Evolutionary conservation across 441 rosid genomes (phyloP).

Genomic region (Eutrema salsugineum): DNA sequence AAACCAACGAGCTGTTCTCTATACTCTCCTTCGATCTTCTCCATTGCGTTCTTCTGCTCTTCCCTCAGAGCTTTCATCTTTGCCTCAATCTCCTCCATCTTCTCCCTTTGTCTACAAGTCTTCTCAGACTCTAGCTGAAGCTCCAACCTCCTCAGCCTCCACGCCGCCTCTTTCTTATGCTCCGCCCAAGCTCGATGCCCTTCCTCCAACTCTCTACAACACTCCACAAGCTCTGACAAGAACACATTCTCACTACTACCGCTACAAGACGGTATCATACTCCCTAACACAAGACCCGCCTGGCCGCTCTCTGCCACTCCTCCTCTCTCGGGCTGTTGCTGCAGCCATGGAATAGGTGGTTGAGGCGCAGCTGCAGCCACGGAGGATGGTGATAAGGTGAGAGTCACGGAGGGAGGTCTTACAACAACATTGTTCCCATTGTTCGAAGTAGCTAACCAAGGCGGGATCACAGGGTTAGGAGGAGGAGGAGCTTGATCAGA

Average conservation of each 20-base stretch:
- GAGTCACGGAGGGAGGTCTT: conserved; percentile 82
- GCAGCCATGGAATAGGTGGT: conserved; percentile 83
- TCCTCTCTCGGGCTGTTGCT: conserved; percentile 46
- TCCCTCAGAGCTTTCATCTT: conserved; percentile 85
- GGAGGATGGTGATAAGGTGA: conserved; percentile 77
- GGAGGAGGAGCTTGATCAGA: conserved; percentile 44
- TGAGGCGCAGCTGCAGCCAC: conserved; percentile 52
- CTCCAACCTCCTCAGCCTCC: conserved; percentile 95
- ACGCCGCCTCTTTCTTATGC: conserved; percentile 91
- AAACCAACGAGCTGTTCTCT: conserved; percentile 70
- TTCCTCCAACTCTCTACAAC: conserved; percentile 91
- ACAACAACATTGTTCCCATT: conserved; percentile 44
- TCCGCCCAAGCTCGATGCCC: conserved; percentile 83
- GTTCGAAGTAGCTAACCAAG: conserved; percentile 88
- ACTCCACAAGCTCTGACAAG: conserved; percentile 71
- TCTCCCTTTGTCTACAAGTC: conserved; percentile 70
- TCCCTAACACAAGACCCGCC: conserved; percentile 40
- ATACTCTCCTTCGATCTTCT: conserved; percentile 79
- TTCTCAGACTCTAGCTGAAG: conserved; percentile 95
- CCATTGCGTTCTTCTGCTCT: conserved; percentile 75
- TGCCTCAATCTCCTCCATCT: conserved; percentile 81
- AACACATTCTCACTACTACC: conserved; percentile 46
- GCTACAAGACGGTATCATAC: conserved; percentile 39
- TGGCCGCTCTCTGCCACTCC: conserved; percentile 43
- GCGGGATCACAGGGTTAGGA: conserved; percentile 55